Evolutionary conservation across 345 rosid species (phyloP), one percentile per base, ranked within the genome.

Genomic region (Cardamine chenopodiifolia): DNA sequence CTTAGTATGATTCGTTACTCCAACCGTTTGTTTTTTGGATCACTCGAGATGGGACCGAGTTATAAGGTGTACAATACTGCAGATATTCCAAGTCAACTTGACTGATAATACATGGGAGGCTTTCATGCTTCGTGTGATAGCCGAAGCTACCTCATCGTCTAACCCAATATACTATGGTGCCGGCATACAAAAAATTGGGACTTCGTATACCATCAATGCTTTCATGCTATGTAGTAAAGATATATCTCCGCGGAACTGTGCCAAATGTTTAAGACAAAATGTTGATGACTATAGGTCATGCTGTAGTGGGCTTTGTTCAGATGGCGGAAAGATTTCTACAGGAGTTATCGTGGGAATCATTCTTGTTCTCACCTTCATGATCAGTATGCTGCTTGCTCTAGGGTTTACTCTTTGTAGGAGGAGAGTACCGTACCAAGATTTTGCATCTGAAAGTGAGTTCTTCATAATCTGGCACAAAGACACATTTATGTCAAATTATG

Each of bases 1-100:
- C 60, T 14, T 50, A 81, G 88, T 45, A 52, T 77, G 61, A 20
- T 79, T 7, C 80, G 78, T 7, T 83, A 85, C 68, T 20, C 82
- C 9, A 68, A 83, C 53, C 52, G 61, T 23, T 28, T 53, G 12
- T 56, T 85, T 37, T 50, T 35, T 3, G 65, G 74, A 2, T 9
- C 23, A 3, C 10, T 18, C 42, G 71, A 68, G 6, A 3, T 2
- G 18, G 15, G 2, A 10, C 59, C 59, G 2, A 4, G 4, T 17
- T 7, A 2, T 15, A 19, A 5, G 18, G 3, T 3, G 17, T 49
- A 12, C 61, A 31, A 28, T 28, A 18, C 2, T 34, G 29, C n/a
- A 17, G 44, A 13, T 34, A n/a, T 34, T 50, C 18, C 20, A 8
- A 10, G 8, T n/a, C 7, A 54, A 68, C 32, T 34, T 15, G 11